phyloP scores from a whole-genome alignment of 169 alveolate species.

The Cryptosporidium parvum region DNA sequence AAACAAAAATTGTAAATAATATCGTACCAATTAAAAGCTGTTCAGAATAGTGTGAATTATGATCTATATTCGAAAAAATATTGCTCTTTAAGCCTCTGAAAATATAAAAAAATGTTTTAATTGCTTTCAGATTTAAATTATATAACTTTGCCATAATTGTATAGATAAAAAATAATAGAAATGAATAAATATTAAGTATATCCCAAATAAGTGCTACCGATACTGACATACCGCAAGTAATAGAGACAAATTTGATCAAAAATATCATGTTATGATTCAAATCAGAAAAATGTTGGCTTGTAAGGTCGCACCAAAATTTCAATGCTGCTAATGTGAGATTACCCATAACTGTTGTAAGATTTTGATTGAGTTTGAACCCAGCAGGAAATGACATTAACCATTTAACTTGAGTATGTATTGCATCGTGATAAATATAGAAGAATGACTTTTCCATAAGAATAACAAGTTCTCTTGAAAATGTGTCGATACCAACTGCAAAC shows the following conservation, averaged over 20 bases:
- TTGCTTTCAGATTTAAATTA: slow-evolving; percentile 45
- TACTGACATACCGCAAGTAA: slow-evolving; percentile 62
- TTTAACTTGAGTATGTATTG: slow-evolving; percentile 68
- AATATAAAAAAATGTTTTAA: slow-evolving; percentile 41
- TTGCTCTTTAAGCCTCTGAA: slow-evolving; percentile 65
- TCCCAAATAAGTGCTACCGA: slow-evolving; percentile 68
- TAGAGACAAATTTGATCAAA: slow-evolving; percentile 43
- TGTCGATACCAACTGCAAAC: slow-evolving; percentile 37
- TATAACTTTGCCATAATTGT: slow-evolving; percentile 46
- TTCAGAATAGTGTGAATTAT: slow-evolving; percentile 56
- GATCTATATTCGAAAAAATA: slow-evolving; percentile 53
- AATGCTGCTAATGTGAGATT: slow-evolving; percentile 54
- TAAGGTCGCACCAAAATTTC: slow-evolving; percentile 63
- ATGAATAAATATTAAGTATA: slow-evolving; percentile 57
- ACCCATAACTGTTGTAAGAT: slow-evolving; percentile 55
- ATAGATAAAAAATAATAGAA: slow-evolving; percentile 43
- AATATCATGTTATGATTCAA: slow-evolving; percentile 55
- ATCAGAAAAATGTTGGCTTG: slow-evolving; percentile 66
- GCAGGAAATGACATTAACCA: slow-evolving; percentile 75
- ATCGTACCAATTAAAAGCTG: slow-evolving; percentile 70
- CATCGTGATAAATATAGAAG: slow-evolving; percentile 60
- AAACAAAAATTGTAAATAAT: slow-evolving; percentile 51
- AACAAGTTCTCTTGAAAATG: slow-evolving; percentile 56
- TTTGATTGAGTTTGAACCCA: slow-evolving; percentile 47
- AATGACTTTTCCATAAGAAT: slow-evolving; percentile 48